phyloP scores from a whole-genome alignment of 768 basidiomycete species.

The Lactarius deliciosus region DNA sequence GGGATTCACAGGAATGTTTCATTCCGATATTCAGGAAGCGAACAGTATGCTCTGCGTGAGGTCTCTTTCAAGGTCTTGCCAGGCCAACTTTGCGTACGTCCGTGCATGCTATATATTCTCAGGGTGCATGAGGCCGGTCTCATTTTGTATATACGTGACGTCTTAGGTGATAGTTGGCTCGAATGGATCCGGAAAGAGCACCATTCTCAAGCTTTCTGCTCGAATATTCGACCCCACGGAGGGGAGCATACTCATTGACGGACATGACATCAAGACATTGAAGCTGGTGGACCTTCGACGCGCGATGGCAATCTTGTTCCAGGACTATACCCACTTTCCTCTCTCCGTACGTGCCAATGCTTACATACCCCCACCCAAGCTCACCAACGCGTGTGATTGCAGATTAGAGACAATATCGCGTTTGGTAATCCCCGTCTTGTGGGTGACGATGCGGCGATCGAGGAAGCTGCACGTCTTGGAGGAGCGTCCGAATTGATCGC shows the following conservation, averaged over 20 bases:
- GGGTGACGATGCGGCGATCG: slow-evolving; percentile 54
- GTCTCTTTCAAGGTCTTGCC: slow-evolving; percentile 68
- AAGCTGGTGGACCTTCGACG: slow-evolving; percentile 64
- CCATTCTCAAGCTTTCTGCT: slow-evolving; percentile 69
- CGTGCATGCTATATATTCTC: slow-evolving; percentile 10
- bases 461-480: slow-evolving; percentile 64
- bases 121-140: background rate
- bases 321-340: slow-evolving; percentile 80
- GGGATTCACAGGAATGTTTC: slow-evolving; percentile 58
- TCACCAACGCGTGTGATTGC: background rate
- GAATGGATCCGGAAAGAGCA: slow-evolving; percentile 80
- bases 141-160: background rate
- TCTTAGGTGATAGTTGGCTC: slow-evolving; percentile 69
- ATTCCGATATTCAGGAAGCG: slow-evolving; percentile 62
- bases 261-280: slow-evolving; percentile 57
- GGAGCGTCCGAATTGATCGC: slow-evolving; percentile 68
- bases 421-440: slow-evolving; percentile 63
- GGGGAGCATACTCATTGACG: slow-evolving; percentile 67
- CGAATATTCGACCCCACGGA: slow-evolving; percentile 69
- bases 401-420: slow-evolving; percentile 79
- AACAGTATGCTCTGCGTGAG: slow-evolving; percentile 51
- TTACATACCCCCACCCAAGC: background rate
- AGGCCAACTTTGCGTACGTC: slow-evolving; percentile 71
- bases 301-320: slow-evolving; percentile 71
- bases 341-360: slow-evolving; percentile 54